Conservation (phyloP, 176 grass and related monocot species). For the Tuctoria greenei region DNA sequence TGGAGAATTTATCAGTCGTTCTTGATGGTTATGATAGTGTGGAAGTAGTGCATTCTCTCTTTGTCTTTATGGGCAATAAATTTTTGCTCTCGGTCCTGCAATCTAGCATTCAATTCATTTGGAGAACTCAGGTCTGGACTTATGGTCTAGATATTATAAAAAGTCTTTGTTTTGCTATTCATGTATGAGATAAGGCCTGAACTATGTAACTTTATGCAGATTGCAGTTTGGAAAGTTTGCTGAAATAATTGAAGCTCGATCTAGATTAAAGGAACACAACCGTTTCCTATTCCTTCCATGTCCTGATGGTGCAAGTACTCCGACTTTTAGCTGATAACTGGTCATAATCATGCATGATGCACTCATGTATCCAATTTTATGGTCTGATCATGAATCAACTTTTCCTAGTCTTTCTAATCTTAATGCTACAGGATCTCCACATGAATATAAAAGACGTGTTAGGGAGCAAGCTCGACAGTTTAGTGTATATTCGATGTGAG, state of each 20-base stretch:
- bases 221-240: constrained; percentile 89
- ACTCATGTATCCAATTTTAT: constrained; percentile 8
- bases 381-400: not conserved
- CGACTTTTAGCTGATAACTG: constrained; percentile 25
- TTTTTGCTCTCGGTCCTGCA: constrained; percentile 85
- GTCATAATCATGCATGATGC: constrained; percentile 6
- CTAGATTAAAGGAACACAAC: constrained; percentile 79
- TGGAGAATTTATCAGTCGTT: constrained; percentile 82
- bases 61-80: constrained; percentile 98
- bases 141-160: not conserved
- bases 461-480: no score
- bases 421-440: not conserved
- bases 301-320: constrained; percentile 84
- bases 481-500: no score
- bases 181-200: constrained; percentile 17
- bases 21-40: constrained; percentile 91
- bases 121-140: constrained; percentile 73
- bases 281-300: constrained; percentile 89
- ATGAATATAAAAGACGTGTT: no score
- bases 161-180: constrained; percentile 7
- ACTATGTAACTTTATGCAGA: constrained; percentile 42
- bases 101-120: constrained; percentile 82
- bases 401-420: constrained; percentile 10
- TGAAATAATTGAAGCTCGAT: constrained; percentile 70
- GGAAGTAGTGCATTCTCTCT: constrained; percentile 82